Evolutionary conservation across 2,329 filamentous ascomycete genomes (phyloP), one percentile per base, ranked within the genome.

Genomic region (Paramyrothecium sp.): DNA sequence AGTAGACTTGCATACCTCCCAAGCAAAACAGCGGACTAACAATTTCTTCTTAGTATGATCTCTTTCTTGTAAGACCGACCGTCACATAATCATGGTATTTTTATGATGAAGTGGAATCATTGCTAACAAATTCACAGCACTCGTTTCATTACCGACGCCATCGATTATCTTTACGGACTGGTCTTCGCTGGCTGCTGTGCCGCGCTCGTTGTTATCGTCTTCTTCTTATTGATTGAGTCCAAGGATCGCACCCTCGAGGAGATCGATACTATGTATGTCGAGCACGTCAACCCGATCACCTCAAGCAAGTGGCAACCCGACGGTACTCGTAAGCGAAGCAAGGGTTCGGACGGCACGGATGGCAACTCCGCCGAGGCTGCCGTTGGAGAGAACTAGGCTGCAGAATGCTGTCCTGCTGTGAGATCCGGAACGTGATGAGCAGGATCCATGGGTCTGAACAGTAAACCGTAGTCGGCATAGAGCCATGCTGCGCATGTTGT

Each of bases 221-320:
- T 87, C 78, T 89, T 91, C 78, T 90, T 90, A 73, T 80, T 92
- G 61, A 87, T 88, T 66, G 89, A 92, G 75, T 87, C 83, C 60
- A 87, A 89, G 72, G 88, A 88, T 65, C 82, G 88, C 33, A 86
- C 83, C 2, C 80, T 92, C 19, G 89, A 92, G 74, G 89, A 92
- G 72, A 87, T 92, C 56, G 89, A 92, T 71, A 87, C 83, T 57
- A 91, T 91, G 89, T 93, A 93, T 69, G 77, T 81, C 19, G 65
- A 75, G 44, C 70, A 69, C 47, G 78, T 83, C 63, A 81, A 80
- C 65, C 79, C 81, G 21, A 79, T 79, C 65, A 76, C 71, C 54
- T 81, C 78, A 2, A 62, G 62, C 55, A 61, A 68, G 51, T 72
- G 69, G 69, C 56, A 60, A 38, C 51, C 54, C 17, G 46, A 38